Percentiles rank a stretch among this genome's conserved stretches.
Conservation (phyloP, 257 asterid species). For the Thymus mandschuricus region DNA sequence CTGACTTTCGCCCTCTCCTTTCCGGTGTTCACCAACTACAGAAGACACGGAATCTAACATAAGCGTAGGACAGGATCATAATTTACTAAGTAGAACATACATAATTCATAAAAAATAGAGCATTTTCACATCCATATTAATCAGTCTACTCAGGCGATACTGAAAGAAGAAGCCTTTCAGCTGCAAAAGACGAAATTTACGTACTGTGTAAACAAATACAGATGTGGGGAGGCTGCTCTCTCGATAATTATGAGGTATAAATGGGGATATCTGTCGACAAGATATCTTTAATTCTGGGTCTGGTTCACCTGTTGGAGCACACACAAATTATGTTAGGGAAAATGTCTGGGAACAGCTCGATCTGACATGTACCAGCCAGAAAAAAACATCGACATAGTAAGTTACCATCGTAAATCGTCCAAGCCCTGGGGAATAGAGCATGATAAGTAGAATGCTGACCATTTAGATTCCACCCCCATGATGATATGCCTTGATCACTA, state of each 20-base stretch:
- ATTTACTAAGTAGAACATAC: too few species aligned
- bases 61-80: conserved; percentile 27
- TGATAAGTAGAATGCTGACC: conserved; percentile 99
- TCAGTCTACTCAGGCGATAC: too few species aligned
- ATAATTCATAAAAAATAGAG: too few species aligned
- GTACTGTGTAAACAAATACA: conserved; percentile 93
- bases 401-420: conserved; percentile 96
- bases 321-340: not conserved
- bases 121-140: too few species aligned
- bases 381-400: conserved; percentile 11
- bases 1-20: conserved; percentile 98
- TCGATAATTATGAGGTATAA: conserved; percentile 91
- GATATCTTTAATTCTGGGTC: conserved; percentile 96
- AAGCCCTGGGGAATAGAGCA: conserved; percentile 95
- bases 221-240: conserved; percentile 99
- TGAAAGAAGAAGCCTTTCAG: too few species aligned
- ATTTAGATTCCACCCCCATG: conserved; percentile 99
- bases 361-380: conserved; percentile 22
- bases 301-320: conserved; percentile 79
- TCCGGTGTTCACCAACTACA: conserved; percentile 96
- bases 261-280: conserved; percentile 97
- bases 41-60: conserved; percentile 30
- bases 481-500: conserved; percentile 86
- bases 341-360: conserved; percentile 21
- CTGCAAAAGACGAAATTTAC: conserved; percentile 27